Base-by-base conservation (phyloP, 1,284 basidiomycete species). In the Spongispora temasekensis region DNA sequence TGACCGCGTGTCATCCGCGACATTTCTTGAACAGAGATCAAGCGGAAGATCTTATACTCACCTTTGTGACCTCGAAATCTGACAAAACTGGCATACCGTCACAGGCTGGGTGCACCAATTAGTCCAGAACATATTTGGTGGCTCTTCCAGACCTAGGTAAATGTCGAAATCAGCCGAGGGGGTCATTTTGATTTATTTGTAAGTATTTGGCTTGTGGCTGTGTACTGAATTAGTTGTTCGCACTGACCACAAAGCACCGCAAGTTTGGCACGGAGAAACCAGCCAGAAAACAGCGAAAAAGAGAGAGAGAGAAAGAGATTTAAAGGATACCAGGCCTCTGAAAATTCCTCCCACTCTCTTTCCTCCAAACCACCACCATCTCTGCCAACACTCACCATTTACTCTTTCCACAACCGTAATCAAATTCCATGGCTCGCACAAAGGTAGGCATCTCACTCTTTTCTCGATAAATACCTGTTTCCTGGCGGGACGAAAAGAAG, bases 161-260 rank as follows among this genome's bases (percentile, higher is more conserved):
- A n/a, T n/a, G n/a, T n/a, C n/a, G n/a, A n/a, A n/a, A n/a, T n/a
- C n/a, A n/a, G n/a, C n/a, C n/a, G n/a, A n/a, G n/a, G n/a, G n/a
- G n/a, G n/a, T n/a, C n/a, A n/a, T n/a, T 34, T 31, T 2, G n/a
- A 31, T 19, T 58, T 58, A 3, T 58, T 62, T 54, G 42, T 31
- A 19, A 9, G 23, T 23, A 17, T 59, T 57, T 68, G 57, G 44
- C 6, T 3, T 30, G 51, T 64, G 64, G 64, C 61, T 17, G 63
- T 34, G 59, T n/a, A n/a, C n/a, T 30, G 6, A 7, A 32, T 51
- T 27, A 28, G 25, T 55, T 34, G 50, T 46, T 58, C 28, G 58
- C 61, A 65, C 56, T 68, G 65, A 57, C 71, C 71, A 70, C 67
- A 68, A 69, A 59, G 68, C 68, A 69, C 70, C 28, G 54, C 63